A percentile compares a stretch with the other conserved stretches of the same genome.
Evolutionary conservation across 176 grass and related monocot genomes (phyloP).

Genomic region (Alloteropsis semialata): DNA sequence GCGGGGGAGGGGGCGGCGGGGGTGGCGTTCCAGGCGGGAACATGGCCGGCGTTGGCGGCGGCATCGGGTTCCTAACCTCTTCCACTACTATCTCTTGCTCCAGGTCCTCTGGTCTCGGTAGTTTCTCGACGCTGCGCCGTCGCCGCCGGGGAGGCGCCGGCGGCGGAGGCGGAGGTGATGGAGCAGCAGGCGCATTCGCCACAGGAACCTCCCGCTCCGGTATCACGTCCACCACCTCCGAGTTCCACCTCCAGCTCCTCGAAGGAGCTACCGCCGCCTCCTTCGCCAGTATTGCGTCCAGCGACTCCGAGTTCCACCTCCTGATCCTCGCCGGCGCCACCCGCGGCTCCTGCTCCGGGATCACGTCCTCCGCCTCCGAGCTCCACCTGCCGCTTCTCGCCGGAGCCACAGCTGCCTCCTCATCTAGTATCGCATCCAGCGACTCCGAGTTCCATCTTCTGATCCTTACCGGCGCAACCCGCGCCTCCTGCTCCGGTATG

Average conservation of each 20-base stretch:
- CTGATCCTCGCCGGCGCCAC: not conserved
- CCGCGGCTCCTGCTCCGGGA: not conserved
- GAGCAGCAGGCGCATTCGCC: not conserved
- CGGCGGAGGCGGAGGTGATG: conserved; percentile 15
- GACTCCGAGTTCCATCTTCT: conserved; percentile 40
- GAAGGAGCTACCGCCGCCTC: not conserved
- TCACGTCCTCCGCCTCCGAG: not conserved
- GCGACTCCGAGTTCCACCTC: not conserved
- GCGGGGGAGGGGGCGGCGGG: conserved; percentile 36
- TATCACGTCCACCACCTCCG: conserved; percentile 12
- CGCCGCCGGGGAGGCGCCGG: not conserved
- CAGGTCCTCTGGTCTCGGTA: conserved; percentile 38
- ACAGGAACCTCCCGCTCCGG: conserved; percentile 5
- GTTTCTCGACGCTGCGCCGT: conserved; percentile 41
- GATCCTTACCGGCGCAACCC: conserved; percentile 21
- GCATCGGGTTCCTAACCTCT: conserved; percentile 21
- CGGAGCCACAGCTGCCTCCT: not conserved
- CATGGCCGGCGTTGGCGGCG: not conserved
- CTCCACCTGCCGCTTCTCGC: not conserved
- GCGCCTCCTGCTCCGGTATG: conserved; percentile 17
- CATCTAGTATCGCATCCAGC: conserved; percentile 1
- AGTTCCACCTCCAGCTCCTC: conserved; percentile 45
- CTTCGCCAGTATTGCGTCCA: not conserved
- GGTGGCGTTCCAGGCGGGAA: conserved; percentile 51
- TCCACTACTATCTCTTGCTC: conserved; percentile 37